These are phyloP conservation scores for Phylloporus rhodoxanthus DNA, from an alignment of 768 basidiomycete genomes.

Conservation along the genomic window DNA sequence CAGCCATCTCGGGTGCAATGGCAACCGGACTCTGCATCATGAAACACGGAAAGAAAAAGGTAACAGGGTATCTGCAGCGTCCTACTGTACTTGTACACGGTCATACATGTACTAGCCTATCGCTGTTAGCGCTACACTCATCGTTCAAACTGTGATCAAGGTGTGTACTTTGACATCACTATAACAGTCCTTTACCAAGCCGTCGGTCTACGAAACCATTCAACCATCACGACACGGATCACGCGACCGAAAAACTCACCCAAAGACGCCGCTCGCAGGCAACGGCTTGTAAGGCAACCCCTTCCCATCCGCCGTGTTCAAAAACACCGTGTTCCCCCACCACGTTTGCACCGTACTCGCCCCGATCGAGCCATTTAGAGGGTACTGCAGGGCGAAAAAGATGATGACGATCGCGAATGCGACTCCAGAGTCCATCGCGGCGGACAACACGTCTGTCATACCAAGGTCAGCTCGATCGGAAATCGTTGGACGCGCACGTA, in stretches of 20 bases:
- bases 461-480: slow-evolving; percentile 13
- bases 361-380: slow-evolving; percentile 55
- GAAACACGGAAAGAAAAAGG: too few relatives aligned
- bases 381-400: slow-evolving; percentile 63
- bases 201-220: too few relatives aligned
- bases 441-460: slow-evolving; percentile 55
- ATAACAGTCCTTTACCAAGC: too few relatives aligned
- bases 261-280: slow-evolving; percentile 19
- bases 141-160: too few relatives aligned
- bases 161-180: too few relatives aligned
- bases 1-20: too few relatives aligned
- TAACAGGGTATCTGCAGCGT: too few relatives aligned
- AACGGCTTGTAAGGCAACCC: slow-evolving; percentile 11
- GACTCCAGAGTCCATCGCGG: slow-evolving; percentile 66
- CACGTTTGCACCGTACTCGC: slow-evolving; percentile 46
- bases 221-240: too few relatives aligned
- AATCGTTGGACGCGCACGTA: slow-evolving; percentile 9
- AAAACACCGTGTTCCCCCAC: slow-evolving; percentile 46
- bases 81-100: too few relatives aligned
- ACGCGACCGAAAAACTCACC: slow-evolving; percentile 15
- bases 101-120: too few relatives aligned
- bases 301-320: slow-evolving; percentile 24
- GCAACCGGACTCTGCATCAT: too few relatives aligned
- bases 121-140: too few relatives aligned
- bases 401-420: slow-evolving; percentile 51